These are phyloP conservation scores for Poa pratensis DNA, from an alignment of 176 grass and related monocot species.

Conservation along the genomic window DNA sequence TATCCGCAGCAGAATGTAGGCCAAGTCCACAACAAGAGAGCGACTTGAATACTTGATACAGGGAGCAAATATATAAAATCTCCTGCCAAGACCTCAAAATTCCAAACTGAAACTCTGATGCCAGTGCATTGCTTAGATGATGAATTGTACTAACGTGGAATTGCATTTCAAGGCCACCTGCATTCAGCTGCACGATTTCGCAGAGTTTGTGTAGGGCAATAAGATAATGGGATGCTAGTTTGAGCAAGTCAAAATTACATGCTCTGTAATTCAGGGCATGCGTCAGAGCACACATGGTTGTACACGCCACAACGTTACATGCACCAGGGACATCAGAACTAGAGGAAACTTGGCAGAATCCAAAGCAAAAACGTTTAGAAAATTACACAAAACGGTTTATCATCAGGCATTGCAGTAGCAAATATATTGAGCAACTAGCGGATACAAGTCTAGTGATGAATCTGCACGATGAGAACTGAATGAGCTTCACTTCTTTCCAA, in stretches of 20 bases:
- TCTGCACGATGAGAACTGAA: neutral
- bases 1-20: slow-evolving; percentile 17
- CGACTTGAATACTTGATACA: slow-evolving; percentile 1
- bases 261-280: neutral
- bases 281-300: neutral
- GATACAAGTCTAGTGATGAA: neutral
- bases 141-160: slow-evolving; percentile 17
- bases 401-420: slow-evolving; percentile 13
- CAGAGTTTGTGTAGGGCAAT: slow-evolving; percentile 33
- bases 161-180: slow-evolving; percentile 9
- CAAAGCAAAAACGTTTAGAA: neutral
- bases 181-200: slow-evolving; percentile 26
- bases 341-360: neutral
- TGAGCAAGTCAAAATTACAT: neutral
- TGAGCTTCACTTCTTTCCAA: slow-evolving; percentile 24
- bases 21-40: neutral
- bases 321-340: neutral
- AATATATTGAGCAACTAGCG: slow-evolving; percentile 9
- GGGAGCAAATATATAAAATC: neutral
- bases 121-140: neutral
- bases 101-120: slow-evolving; percentile 4
- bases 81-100: neutral
- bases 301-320: neutral
- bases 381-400: neutral
- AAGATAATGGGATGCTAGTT: neutral